Base-by-base conservation (phyloP, 495 filamentous ascomycete genomes). In the Penicillium argentinense region DNA sequence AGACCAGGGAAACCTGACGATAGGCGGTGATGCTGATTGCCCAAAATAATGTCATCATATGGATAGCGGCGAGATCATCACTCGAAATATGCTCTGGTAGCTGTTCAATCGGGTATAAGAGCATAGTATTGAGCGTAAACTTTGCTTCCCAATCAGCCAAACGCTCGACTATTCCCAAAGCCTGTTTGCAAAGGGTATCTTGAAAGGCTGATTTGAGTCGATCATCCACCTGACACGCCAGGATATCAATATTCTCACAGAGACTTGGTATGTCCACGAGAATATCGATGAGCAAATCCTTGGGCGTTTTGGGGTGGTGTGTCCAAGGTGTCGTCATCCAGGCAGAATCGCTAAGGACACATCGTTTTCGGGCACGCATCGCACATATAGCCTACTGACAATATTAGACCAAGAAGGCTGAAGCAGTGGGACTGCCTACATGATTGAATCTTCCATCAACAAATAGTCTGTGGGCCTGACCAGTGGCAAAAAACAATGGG, bases 11-110 rank as follows among this genome's bases (percentile, higher is more conserved):
- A n/a, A 36, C 12, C 1, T 17, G 13, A 12, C 36, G n/a, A 17
- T 28, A 26, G 12, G 24, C 47, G 12, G 29, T 25, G 11, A 51
- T 43, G 23, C 33, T 33, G 12, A 43, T 34, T 3, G 40, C 48
- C 41, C 48, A 51, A 14, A 21, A 51, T 2, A 45, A 22, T n/a
- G 48, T 40, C 48, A 45, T 51, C 1, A 45, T n/a, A 23, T 51
- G 48, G 5, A 19, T 34, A 2, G 9, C 11, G 2, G 36, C 32
- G 9, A 51, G 38, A 9, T 39, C 26, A 1, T 40, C 11, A 1
- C 14, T 43, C 7, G 33, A 23, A 11, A 39, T 23, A 12, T 8
- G 24, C 5, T 16, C 4, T n/a, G 48, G 48, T 8, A 11, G 27
- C 12, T 39, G 3, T 9, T 41, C 33, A 43, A 16, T 33, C 27